Base-by-base conservation (phyloP, 108 stramenopile genomes). In the Cyclotella baltica region DNA sequence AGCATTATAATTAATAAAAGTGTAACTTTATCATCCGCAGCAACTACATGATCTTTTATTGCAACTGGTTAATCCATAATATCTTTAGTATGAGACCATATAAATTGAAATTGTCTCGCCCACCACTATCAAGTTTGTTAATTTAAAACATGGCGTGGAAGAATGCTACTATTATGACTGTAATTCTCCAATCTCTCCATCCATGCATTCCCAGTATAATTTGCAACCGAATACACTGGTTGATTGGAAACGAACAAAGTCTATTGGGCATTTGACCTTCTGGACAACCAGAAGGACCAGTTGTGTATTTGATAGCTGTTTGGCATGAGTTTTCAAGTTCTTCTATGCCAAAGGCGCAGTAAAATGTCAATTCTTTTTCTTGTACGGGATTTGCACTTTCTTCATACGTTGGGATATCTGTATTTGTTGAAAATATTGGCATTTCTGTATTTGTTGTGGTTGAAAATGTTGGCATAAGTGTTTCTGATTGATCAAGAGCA, bases 301-400 rank as follows among this genome's bases (percentile, higher is more conserved):
- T 8, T 25, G 63, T 43, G 13, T 38, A 64, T 43, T 43, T 25
- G 4, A 64, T 22, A 16, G 63, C 40, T 22, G 38, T 46, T 25
- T 64, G 23, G 38, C 63, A 64, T 2, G 63, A 43, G 8, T 25
- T 15, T 35, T 62, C 59, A 38, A 64, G 37, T 27, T 64, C 63
- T 23, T 13, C 4, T 27, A 6, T 23, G 27, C 31, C 1, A 22
- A 64, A 19, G 22, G 40, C 63, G 43, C 63, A 64, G 23, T 64
- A 64, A 64, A 64, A 64, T 13, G 0, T 43, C 27, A 27, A 18
- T 13, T 23, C 38, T 64, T 64, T 4, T 3, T 20, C 27, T 18
- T 20, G 22, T 28, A 25, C 55, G 1, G 27, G 27, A 57, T 20
- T 57, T 1, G 55, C 13, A 1, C 13, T 2, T 23, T 57, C 55